A percentile compares a stretch with the other conserved stretches of the same genome.
Conservation (phyloP, 2,329 filamentous ascomycete genomes). For the Helotiales sp. region DNA sequence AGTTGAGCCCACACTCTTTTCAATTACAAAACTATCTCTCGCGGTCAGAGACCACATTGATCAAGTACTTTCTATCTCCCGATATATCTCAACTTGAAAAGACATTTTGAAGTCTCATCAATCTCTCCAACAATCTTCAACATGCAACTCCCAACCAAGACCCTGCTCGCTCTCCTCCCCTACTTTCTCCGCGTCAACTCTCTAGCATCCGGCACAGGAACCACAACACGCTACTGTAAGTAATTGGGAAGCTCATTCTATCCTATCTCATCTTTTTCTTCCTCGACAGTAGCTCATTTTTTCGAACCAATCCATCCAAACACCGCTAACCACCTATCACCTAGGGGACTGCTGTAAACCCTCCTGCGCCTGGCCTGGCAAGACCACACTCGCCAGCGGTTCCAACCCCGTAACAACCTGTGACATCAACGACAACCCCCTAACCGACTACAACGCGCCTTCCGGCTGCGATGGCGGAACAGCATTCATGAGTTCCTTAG, state of each 20-base stretch:
- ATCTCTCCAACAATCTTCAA: slow-evolving; percentile 3
- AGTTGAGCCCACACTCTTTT: slow-evolving; percentile 18
- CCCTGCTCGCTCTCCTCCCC: slow-evolving; percentile 27
- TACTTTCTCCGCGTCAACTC: slow-evolving; percentile 24
- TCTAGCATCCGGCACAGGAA: slow-evolving; percentile 27
- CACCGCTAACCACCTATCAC: slow-evolving; percentile 4
- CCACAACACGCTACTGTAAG: slow-evolving; percentile 44
- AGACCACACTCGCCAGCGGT: slow-evolving; percentile 49
- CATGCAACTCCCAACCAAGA: slow-evolving; percentile 25
- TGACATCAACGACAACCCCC: slow-evolving; percentile 51
- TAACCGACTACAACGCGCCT: slow-evolving; percentile 47
- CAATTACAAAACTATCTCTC: slow-evolving; percentile 1
- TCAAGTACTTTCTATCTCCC: neutral
- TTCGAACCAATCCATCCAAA: too few species aligned
- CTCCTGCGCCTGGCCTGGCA: slow-evolving; percentile 59
- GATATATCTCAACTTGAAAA: neutral
- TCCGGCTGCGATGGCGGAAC: slow-evolving; percentile 57
- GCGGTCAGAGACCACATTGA: slow-evolving; percentile 4
- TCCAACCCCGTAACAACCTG: slow-evolving; percentile 51
- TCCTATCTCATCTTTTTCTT: too few species aligned
- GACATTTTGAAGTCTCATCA: neutral
- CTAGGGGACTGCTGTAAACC: slow-evolving; percentile 74
- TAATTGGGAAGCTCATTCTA: too few species aligned
- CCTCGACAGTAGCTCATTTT: too few species aligned
- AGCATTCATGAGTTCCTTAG: slow-evolving; percentile 60